Conservation (phyloP, 768 basidiomycete species). For the Aureoboletus auriporus region DNA sequence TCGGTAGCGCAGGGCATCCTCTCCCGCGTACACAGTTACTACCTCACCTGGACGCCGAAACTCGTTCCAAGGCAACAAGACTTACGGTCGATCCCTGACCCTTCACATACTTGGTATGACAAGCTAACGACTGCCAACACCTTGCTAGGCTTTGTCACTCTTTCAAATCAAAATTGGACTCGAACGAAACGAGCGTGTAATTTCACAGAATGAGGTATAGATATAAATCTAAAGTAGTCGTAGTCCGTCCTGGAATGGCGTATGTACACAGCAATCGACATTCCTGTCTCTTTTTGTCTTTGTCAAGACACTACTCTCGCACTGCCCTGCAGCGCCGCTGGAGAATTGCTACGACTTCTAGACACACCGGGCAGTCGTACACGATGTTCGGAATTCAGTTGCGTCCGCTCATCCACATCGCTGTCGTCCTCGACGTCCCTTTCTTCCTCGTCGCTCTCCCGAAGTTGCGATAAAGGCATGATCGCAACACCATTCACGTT, state of each 20-base stretch:
- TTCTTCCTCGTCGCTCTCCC: slow-evolving; percentile 63
- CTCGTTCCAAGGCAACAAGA: no score
- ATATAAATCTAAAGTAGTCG: slow-evolving; percentile 24
- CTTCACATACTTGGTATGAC: no score
- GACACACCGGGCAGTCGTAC: slow-evolving; percentile 32
- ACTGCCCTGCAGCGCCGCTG: slow-evolving; percentile 31
- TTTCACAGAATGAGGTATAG: slow-evolving; percentile 19
- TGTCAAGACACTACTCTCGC: slow-evolving; percentile 14
- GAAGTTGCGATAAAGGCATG: slow-evolving; percentile 58
- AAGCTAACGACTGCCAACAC: no score
- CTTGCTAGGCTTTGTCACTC: no score
- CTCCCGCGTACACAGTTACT: no score
- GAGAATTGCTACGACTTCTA: slow-evolving; percentile 55
- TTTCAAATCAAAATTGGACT: not conserved
- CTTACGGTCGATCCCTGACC: no score
- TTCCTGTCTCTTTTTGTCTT: not conserved
- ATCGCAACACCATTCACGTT: slow-evolving; percentile 4
- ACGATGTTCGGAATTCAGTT: slow-evolving; percentile 26
- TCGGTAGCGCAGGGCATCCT: no score
- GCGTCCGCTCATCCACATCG: slow-evolving; percentile 44
- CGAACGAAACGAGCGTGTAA: slow-evolving; percentile 4
- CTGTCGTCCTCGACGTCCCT: slow-evolving; percentile 39
- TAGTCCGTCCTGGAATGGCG: slow-evolving; percentile 18
- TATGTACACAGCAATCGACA: slow-evolving; percentile 8
- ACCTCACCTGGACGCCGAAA: no score